These are phyloP conservation scores for Meripilus lineatus DNA, from an alignment of 1,284 basidiomycete genomes.

Conservation along the genomic window DNA sequence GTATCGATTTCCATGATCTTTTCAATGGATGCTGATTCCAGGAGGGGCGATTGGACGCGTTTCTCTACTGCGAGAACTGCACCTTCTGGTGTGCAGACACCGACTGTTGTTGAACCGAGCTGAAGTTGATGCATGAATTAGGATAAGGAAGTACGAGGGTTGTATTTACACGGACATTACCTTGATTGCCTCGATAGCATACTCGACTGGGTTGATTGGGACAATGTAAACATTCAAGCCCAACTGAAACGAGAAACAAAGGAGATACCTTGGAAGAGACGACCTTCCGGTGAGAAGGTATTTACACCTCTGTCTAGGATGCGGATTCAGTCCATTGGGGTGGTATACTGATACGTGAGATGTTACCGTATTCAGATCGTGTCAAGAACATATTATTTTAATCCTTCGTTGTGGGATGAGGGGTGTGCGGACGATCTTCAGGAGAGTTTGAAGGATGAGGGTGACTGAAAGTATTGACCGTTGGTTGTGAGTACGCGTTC, in stretches of 20 bases:
- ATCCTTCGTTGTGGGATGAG: background rate
- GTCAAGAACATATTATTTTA: conserved; percentile 91
- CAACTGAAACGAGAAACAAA: background rate
- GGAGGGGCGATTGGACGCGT: conserved; percentile 94
- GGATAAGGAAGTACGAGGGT: background rate
- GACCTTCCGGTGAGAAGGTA: conserved; percentile 98
- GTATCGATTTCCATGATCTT: conserved; percentile 99
- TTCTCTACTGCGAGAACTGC: conserved; percentile 97
- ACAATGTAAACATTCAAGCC: background rate
- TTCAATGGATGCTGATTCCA: conserved; percentile 95
- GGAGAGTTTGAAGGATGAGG: no score
- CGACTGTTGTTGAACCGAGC: conserved; percentile 98
- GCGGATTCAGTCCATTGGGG: background rate
- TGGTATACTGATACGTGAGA: background rate
- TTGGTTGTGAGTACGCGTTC: background rate
- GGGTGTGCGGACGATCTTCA: no score
- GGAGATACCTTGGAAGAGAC: conserved; percentile 79
- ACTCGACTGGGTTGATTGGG: conserved; percentile 69
- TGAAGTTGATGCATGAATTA: conserved; percentile 30
- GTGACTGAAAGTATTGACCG: no score
- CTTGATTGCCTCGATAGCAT: conserved; percentile 98
- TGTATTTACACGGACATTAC: conserved; percentile 37
- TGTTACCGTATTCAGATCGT: conserved; percentile 85
- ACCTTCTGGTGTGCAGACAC: conserved; percentile 83
- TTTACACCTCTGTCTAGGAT: conserved; percentile 90